A percentile compares a stretch with the other conserved stretches of the same genome.
Evolutionary conservation across 805 yeast species (phyloP).

Genomic region (Wickerhamomyces ciferrii): DNA sequence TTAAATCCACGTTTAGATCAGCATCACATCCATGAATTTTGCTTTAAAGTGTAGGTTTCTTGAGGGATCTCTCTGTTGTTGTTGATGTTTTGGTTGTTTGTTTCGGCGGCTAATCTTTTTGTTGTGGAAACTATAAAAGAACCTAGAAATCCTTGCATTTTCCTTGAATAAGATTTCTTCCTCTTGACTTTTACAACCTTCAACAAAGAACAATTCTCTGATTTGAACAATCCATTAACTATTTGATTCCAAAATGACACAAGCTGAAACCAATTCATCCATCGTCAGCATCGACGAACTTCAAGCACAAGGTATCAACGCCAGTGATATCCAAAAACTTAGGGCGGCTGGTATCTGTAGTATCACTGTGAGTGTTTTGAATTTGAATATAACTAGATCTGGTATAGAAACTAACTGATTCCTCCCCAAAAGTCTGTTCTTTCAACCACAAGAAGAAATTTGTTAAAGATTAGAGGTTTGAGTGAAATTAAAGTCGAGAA

Average conservation of each 20-base stretch:
- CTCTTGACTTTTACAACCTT: neutral
- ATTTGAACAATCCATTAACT: no score
- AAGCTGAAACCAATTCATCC: constrained; percentile 4
- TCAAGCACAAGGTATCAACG: constrained; percentile 65
- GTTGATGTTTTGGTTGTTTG: neutral
- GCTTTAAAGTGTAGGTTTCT: neutral
- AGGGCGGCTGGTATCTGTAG: constrained; percentile 66
- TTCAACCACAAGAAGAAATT: constrained; percentile 59
- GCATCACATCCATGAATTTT: no score
- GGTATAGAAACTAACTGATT: neutral
- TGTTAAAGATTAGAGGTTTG: constrained; percentile 63
- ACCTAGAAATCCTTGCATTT: neutral
- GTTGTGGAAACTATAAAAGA: neutral
- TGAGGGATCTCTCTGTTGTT: neutral
- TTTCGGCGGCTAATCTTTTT: neutral
- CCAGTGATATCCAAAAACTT: constrained; percentile 65
- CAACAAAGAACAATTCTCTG: no score
- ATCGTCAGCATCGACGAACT: constrained; percentile 41
- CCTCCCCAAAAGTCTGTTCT: constrained; percentile 34
- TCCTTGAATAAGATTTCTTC: neutral
- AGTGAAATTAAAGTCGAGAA: constrained; percentile 77
- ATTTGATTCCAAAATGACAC: neutral
- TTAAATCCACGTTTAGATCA: no score
- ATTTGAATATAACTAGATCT: neutral
- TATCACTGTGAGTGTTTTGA: constrained; percentile 43